Conservation (phyloP, 495 filamentous ascomycete species). For the Penicillium psychrofluorescens region DNA sequence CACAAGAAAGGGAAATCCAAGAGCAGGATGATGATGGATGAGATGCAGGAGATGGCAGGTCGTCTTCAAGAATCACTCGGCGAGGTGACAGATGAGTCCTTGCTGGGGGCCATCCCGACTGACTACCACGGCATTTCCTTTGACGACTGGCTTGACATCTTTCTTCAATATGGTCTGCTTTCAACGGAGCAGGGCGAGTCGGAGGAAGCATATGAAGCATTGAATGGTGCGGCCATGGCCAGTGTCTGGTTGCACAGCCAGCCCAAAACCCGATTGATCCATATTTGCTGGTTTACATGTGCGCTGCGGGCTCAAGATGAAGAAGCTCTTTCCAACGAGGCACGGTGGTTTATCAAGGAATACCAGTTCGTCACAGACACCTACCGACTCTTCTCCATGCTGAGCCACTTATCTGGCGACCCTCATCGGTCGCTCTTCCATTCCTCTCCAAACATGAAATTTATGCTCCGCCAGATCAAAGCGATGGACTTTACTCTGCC, state of each 20-base stretch:
- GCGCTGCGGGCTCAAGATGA: slow-evolving; percentile 75
- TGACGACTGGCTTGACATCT: slow-evolving; percentile 80
- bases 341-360: slow-evolving; percentile 80
- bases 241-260: slow-evolving; percentile 70
- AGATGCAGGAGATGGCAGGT: slow-evolving; percentile 61
- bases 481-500: slow-evolving; percentile 65
- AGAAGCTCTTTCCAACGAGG: slow-evolving; percentile 53
- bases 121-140: slow-evolving; percentile 76
- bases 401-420: slow-evolving; percentile 55
- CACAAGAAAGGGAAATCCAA: slow-evolving; percentile 28
- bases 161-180: slow-evolving; percentile 73
- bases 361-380: slow-evolving; percentile 79
- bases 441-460: slow-evolving; percentile 68
- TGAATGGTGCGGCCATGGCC: slow-evolving; percentile 65
- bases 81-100: slow-evolving; percentile 16
- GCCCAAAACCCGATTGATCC: slow-evolving; percentile 60
- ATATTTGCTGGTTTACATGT: slow-evolving; percentile 79
- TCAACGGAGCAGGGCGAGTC: slow-evolving; percentile 52
- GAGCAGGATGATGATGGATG: slow-evolving; percentile 36
- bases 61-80: slow-evolving; percentile 50
- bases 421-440: slow-evolving; percentile 44
- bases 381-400: slow-evolving; percentile 70
- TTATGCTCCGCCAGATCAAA: slow-evolving; percentile 83
- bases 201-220: slow-evolving; percentile 66
- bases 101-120: slow-evolving; percentile 39